Evolutionary conservation across 2,329 filamentous ascomycete genomes (phyloP), one percentile per base, ranked within the genome.

Genomic region (Harringtonia aguacate): DNA sequence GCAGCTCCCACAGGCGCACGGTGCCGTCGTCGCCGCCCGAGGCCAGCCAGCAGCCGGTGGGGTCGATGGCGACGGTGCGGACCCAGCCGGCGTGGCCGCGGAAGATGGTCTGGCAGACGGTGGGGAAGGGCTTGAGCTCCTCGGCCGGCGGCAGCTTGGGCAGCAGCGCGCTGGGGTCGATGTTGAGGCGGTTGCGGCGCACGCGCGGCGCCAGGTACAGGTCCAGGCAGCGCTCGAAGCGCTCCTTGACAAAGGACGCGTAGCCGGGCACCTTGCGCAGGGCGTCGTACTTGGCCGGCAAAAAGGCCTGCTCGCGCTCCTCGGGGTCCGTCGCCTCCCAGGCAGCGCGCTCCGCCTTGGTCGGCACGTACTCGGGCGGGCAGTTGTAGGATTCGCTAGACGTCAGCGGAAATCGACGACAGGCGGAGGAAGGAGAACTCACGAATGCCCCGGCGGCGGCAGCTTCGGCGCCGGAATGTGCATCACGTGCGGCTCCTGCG

Each of bases 1-100:
- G 61, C 45, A 95, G 72, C 49, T 92, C 84, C 89, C 90, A 97
- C 21, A 98, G 77, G 45, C 89, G 79, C 21, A 95, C 83, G 18
- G 84, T 92, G 28, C 92, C 90, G 62, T 98, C 94, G 55, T 97
- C 89, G 39, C 92, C 92, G 56, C 90, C 92, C 53, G 84, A 94
- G 2, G 92, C 92, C 46, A 97, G 68, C 72, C 81, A 95, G 47
- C 82, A 73, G 35, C 92, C 88, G 34, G 81, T 80, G 3, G 92
- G 88, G 59, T 95, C 90, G 50, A 97, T 79, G 8, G 86, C 75
- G 14, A 95, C 75, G 40, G 83, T 84, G 41, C 92, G 80, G 30
- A 98, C 89, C 44, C 88, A 80, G 15, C 90, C 90, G 50, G 87
- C 79, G 57, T 98, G 92, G 12, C 90, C 90, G 50, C 79, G 72